Base-by-base conservation (phyloP, 441 rosid genomes). In the Isatis lusitanica region DNA sequence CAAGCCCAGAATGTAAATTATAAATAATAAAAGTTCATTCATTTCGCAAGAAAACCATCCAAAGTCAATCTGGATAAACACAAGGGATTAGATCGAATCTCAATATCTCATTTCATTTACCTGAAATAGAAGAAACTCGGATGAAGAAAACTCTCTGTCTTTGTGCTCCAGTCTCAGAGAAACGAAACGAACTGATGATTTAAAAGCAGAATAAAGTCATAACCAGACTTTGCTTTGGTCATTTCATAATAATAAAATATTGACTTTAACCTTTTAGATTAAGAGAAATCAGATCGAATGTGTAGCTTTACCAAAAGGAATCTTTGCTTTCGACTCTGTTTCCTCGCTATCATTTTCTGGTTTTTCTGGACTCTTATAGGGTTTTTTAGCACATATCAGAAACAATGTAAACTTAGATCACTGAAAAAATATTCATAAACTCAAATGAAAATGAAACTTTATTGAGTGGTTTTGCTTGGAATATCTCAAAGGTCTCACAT, bases 281-380 rank as follows among this genome's bases (percentile, higher is more conserved):
- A 12, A 52, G 28, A 24, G 38, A 60, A 38, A 21, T 53, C 63
- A 61, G 69, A 74, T 51, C 40, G 11, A 74, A 24, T 16, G 24
- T 21, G 66, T 59, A n/a, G 46, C 73, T 69, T 56, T 17, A 2
- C 8, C 7, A 75, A 62, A 68, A 9, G 44, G 79, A 63, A 69
- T 56, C 74, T 75, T 69, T 56, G 59, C 57, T 46, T 51, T 63
- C 74, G 16, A 59, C 78, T 67, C 62, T 74, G 78, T 66, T 59
- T 73, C 65, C 42, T 24, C 30, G n/a, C 4, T 9, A 24, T 17
- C 67, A n/a, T 36, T 10, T 58, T 4, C 16, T 56, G 2, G 21
- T 26, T 28, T 42, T 17, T 42, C 26, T 69, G 11, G 0, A 8
- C 16, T 46, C n/a, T 36, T 35, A 50, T 51, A 16, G n/a, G 7